phyloP scores from a whole-genome alignment of 2,329 filamentous ascomycete species.

The Pseudopyrenochaeta lycopersici region DNA sequence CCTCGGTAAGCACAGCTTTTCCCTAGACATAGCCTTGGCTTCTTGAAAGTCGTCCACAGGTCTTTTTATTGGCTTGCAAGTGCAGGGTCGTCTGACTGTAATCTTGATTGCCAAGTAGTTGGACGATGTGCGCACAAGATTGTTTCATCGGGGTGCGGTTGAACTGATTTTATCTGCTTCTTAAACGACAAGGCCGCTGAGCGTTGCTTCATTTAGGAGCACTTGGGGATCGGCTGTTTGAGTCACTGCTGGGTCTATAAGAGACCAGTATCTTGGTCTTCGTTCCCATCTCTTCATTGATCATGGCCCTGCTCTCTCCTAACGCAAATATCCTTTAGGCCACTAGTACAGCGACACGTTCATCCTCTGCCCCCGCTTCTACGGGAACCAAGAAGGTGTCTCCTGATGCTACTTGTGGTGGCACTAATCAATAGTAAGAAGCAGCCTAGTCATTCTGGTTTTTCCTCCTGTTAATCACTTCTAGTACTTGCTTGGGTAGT shows the following conservation, averaged over 20 bases:
- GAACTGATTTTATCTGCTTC: not conserved
- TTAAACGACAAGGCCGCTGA: not conserved
- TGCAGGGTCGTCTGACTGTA: too few relatives aligned
- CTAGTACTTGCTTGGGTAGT: slow-evolving; percentile 52
- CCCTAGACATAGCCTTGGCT: not conserved
- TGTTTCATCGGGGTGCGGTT: slow-evolving; percentile 1
- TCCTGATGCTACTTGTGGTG: slow-evolving; percentile 54
- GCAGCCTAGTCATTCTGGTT: not conserved
- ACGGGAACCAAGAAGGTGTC: slow-evolving; percentile 43
- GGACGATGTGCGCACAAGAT: slow-evolving; percentile 7
- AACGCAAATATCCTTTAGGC: slow-evolving; percentile 8
- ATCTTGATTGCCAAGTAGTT: slow-evolving; percentile 18
- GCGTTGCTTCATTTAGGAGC: not conserved
- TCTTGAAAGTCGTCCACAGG: slow-evolving; percentile 12
- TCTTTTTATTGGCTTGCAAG: not conserved
- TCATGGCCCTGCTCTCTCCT: slow-evolving; percentile 11
- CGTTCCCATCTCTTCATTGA: not conserved
- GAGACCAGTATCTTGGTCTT: slow-evolving; percentile 6
- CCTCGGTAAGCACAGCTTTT: slow-evolving; percentile 21
- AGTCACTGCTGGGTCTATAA: slow-evolving; percentile 4
- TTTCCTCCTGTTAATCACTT: slow-evolving; percentile 1
- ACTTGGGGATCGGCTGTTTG: slow-evolving; percentile 1
- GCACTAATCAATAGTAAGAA: slow-evolving; percentile 42
- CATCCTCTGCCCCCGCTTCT: slow-evolving; percentile 17
- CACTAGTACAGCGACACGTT: slow-evolving; percentile 1